Conservation (phyloP, 805 yeast genomes). For the Kluyveromyces wickerhamii region DNA sequence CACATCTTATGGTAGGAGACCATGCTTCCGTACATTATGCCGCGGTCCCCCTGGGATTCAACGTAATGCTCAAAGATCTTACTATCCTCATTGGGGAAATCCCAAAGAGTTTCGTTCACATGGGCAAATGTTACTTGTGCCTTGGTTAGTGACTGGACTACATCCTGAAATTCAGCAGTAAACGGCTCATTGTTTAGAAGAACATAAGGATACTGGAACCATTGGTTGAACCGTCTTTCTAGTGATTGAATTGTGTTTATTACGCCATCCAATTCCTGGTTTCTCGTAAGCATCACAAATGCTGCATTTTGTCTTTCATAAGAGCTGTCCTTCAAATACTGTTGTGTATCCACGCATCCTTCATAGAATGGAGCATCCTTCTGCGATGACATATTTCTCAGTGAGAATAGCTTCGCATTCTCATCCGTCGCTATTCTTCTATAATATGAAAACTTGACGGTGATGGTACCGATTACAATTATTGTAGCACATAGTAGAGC, state of each 20-base stretch:
- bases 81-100: slow-evolving; percentile 39
- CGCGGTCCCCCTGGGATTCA: slow-evolving; percentile 71
- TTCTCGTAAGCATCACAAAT: slow-evolving; percentile 75
- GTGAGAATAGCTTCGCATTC: no score
- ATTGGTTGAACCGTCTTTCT: slow-evolving; percentile 85
- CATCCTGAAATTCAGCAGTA: slow-evolving; percentile 48
- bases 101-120: slow-evolving; percentile 57
- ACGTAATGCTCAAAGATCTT: slow-evolving; percentile 44
- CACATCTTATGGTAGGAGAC: slow-evolving; percentile 92
- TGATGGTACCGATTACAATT: no score
- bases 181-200: slow-evolving; percentile 80
- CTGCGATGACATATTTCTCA: slow-evolving; percentile 10
- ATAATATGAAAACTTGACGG: no score
- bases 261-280: slow-evolving; percentile 73
- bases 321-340: slow-evolving; percentile 22
- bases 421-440: no score
- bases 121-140: slow-evolving; percentile 67
- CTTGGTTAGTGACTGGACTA: slow-evolving; percentile 44
- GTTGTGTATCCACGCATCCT: slow-evolving; percentile 48
- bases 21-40: slow-evolving; percentile 75
- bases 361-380: slow-evolving; percentile 41
- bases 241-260: slow-evolving; percentile 60
- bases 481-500: no score
- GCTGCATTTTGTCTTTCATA: slow-evolving; percentile 67
- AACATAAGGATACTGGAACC: slow-evolving; percentile 91